These are phyloP conservation scores for Wickerhamomyces bovis DNA, from an alignment of 805 yeast genomes.

Conservation along the genomic window DNA sequence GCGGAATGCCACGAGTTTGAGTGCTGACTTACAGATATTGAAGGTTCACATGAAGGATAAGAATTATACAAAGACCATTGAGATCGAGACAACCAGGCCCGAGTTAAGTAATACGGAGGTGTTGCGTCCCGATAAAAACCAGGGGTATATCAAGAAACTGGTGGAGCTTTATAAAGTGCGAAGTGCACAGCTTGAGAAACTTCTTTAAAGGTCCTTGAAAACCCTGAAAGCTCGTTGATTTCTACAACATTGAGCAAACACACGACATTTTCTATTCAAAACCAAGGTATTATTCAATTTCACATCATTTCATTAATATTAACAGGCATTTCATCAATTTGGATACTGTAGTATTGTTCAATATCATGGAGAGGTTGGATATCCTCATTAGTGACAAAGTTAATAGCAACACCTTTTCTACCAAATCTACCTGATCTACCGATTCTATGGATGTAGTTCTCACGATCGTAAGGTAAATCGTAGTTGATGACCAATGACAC, in stretches of 20 bases:
- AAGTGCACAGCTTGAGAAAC: slow-evolving; percentile 14
- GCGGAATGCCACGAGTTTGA: slow-evolving; percentile 8
- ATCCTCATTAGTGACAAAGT: slow-evolving; percentile 82
- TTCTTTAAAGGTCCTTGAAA: background rate
- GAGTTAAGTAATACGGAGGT: slow-evolving; percentile 6
- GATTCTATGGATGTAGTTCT: slow-evolving; percentile 94
- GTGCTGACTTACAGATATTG: slow-evolving; percentile 16
- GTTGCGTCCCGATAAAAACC: slow-evolving; percentile 8
- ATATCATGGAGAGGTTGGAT: slow-evolving; percentile 65
- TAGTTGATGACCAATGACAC: slow-evolving; percentile 93
- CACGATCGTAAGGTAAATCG: slow-evolving; percentile 88
- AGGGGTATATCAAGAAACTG: slow-evolving; percentile 14
- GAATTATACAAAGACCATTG: slow-evolving; percentile 20
- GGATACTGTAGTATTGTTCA: slow-evolving; percentile 67
- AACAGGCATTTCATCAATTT: slow-evolving; percentile 74
- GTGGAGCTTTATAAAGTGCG: slow-evolving; percentile 16
- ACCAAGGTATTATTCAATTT: background rate
- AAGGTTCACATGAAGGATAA: slow-evolving; percentile 17
- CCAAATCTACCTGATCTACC: slow-evolving; percentile 99
- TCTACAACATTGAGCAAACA: background rate
- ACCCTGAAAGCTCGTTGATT: no score
- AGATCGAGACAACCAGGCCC: slow-evolving; percentile 19
- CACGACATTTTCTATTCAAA: background rate
- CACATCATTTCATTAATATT: slow-evolving; percentile 47
- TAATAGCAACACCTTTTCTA: slow-evolving; percentile 96